phyloP scores from a whole-genome alignment of 2,329 filamentous ascomycete genomes.

The Cordyceps fumosorosea region DNA sequence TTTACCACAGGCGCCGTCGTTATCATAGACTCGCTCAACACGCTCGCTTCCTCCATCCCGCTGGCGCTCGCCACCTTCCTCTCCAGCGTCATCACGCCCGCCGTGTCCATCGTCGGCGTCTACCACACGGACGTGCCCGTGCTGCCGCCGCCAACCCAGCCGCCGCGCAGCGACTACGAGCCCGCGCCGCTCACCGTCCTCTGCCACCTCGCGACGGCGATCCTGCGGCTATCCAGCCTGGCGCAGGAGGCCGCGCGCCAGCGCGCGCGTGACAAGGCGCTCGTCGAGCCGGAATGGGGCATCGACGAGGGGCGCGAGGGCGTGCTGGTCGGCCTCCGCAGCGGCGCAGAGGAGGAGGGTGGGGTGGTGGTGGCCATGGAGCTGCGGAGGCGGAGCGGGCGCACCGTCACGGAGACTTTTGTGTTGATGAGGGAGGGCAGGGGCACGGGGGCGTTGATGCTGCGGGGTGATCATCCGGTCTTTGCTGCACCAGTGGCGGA shows the following conservation, averaged over 20 bases:
- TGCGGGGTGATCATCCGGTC: slow-evolving; percentile 71
- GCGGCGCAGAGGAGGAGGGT: slow-evolving; percentile 25
- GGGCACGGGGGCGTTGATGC: slow-evolving; percentile 33
- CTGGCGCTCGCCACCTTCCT: slow-evolving; percentile 62
- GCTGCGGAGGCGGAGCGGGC: slow-evolving; percentile 73
- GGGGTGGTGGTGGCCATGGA: slow-evolving; percentile 78
- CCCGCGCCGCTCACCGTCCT: slow-evolving; percentile 68
- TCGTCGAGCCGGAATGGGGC: slow-evolving; percentile 71
- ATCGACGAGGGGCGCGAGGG: slow-evolving; percentile 73
- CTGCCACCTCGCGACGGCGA: slow-evolving; percentile 79
- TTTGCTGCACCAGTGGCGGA: slow-evolving; percentile 45
- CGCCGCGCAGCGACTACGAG: slow-evolving; percentile 45
- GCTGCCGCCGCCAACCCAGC: slow-evolving; percentile 30
- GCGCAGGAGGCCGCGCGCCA: slow-evolving; percentile 68
- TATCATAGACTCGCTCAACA: slow-evolving; percentile 73
- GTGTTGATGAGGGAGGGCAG: slow-evolving; percentile 33
- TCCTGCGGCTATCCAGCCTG: slow-evolving; percentile 68
- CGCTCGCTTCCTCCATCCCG: slow-evolving; percentile 48
- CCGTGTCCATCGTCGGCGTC: slow-evolving; percentile 65
- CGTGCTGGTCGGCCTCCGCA: slow-evolving; percentile 57
- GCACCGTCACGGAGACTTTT: slow-evolving; percentile 65
- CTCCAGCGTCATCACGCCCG: slow-evolving; percentile 58
- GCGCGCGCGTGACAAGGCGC: slow-evolving; percentile 67
- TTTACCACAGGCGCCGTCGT: slow-evolving; percentile 57
- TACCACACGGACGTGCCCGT: slow-evolving; percentile 79